Base-by-base conservation (phyloP, 805 yeast species). In the Groenewaldozyma salmanticensis region DNA sequence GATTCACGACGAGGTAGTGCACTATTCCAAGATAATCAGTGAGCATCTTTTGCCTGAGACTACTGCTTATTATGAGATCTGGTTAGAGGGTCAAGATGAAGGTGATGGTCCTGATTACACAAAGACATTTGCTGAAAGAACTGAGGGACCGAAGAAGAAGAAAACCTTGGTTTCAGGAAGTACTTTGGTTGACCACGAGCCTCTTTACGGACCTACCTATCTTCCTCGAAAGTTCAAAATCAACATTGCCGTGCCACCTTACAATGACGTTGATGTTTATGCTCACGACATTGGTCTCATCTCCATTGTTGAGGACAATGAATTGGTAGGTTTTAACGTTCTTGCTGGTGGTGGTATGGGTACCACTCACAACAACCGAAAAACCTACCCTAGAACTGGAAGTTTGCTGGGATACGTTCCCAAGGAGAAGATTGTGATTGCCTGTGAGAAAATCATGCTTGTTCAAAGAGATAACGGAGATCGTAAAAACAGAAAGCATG, bases 301-400 rank as follows among this genome's bases (percentile, higher is more conserved):
- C 60, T 87, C 96, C 24, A 87, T 90, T 55, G 78, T 86, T 35
- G 75, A 74, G 52, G 61, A 64, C 37, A 72, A 78, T 54, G 64
- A 71, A 41, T 70, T 74, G 16, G 75, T 81, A 35, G 97, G 97
- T 43, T 90, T 76, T 71, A 90, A 90, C 56, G 76, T 90, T 40
- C 73, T 82, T 46, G 95, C 81, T 49, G 97, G 97, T 63, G 97
- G 97, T 68, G 97, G 97, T 72, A 90, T 90, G 97, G 97, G 97
- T 55, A 76, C 94, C 33, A 90, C 97, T 11, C 97, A 90, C 62
- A 90, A 88, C 72, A 90, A 90, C 69, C 81, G 81, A 58, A 90
- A 90, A 72, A 90, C 97, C 0, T 90, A 90, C 60, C 97, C 97
- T 54, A 76, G 97, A 66, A 76, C 95, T 4, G 97, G 95, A 48